phyloP scores from a whole-genome alignment of 2,329 filamentous ascomycete species.

The Colletotrichum godetiae region DNA sequence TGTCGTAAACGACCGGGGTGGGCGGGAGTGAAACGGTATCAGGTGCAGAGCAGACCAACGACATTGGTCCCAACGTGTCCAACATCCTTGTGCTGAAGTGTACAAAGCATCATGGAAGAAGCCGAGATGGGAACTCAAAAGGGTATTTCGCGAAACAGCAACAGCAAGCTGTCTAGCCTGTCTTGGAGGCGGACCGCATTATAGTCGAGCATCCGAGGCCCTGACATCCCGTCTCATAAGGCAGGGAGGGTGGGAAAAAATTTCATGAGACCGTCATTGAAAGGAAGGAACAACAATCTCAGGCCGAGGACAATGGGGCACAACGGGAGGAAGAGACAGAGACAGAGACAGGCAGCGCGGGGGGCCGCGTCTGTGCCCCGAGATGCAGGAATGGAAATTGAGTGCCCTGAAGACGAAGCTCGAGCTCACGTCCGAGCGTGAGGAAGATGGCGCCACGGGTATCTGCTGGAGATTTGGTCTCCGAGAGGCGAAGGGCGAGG shows the following conservation, averaged over 20 bases:
- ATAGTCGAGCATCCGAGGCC: constrained; percentile 24
- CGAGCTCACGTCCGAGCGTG: constrained; percentile 14
- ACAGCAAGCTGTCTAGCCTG: background rate
- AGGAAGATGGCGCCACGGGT: constrained; percentile 12
- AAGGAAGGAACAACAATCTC: background rate
- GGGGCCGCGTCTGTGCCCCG: background rate
- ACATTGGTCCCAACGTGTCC: background rate
- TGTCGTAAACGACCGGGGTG: background rate
- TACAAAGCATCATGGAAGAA: background rate
- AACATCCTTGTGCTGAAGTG: background rate
- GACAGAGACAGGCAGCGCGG: background rate
- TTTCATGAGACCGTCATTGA: constrained; percentile 5
- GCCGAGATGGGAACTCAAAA: background rate
- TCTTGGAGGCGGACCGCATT: constrained; percentile 10
- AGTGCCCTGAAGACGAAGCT: constrained; percentile 12
- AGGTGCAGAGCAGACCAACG: background rate
- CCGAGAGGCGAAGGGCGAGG: constrained; percentile 27
- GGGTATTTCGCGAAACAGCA: background rate
- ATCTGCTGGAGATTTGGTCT: constrained; percentile 15
- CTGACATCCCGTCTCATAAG: constrained; percentile 33
- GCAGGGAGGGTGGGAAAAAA: background rate
- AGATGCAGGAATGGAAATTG: background rate
- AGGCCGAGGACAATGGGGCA: background rate
- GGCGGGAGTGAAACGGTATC: constrained; percentile 1
- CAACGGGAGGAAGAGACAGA: background rate